Evolutionary conservation across 345 rosid species (phyloP).

Genomic region (Brassica carinata): DNA sequence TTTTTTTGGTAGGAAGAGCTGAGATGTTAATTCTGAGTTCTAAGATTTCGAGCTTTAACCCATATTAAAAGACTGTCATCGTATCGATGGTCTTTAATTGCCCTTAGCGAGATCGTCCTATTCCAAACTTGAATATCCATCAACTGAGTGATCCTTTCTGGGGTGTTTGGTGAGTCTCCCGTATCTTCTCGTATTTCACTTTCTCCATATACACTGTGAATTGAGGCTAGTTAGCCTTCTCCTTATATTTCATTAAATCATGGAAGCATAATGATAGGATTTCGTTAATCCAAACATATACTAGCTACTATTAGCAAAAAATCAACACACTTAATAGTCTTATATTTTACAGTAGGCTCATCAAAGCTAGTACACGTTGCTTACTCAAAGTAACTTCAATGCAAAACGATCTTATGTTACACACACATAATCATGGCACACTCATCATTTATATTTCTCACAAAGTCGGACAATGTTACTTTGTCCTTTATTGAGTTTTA

Average conservation of each 20-base stretch:
- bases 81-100: too few relatives aligned
- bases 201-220: too few relatives aligned
- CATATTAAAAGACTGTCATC: too few relatives aligned
- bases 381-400: background rate
- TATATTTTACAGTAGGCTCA: conserved; percentile 7
- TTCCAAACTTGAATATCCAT: too few relatives aligned
- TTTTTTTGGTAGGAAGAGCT: too few relatives aligned
- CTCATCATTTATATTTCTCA: background rate
- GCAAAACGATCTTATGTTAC: background rate
- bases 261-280: background rate
- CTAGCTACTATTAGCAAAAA: background rate
- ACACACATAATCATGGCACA: conserved; percentile 15
- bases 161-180: too few relatives aligned
- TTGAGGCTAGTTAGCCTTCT: too few relatives aligned
- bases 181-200: too few relatives aligned
- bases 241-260: background rate
- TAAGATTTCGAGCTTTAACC: too few relatives aligned
- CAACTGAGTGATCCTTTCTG: too few relatives aligned
- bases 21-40: too few relatives aligned
- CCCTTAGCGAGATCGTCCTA: too few relatives aligned
- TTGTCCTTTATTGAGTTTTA: conserved; percentile 13
- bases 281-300: background rate
- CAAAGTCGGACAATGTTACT: conserved; percentile 4
- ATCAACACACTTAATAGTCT: background rate
- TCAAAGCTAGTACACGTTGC: conserved; percentile 2